Base-by-base conservation (phyloP, 176 grass and related monocot genomes). In the Phragmites australis region DNA sequence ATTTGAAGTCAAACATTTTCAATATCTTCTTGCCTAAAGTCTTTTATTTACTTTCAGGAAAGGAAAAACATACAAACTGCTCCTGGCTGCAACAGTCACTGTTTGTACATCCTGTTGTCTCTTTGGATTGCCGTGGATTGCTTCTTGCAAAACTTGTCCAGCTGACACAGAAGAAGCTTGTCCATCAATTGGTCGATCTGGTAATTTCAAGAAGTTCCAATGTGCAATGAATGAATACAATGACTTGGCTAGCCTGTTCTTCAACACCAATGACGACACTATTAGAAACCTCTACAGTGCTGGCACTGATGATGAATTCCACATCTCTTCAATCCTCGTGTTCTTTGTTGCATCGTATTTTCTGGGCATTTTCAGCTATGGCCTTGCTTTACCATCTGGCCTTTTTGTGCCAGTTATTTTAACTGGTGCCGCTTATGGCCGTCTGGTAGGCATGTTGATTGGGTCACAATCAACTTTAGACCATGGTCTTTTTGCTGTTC, bases 341-440 rank as follows among this genome's bases (percentile, higher is more conserved):
- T 97, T 97, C 82, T 94, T 97, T 53, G 10, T 74, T 57, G 77
- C 95, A 6, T 88, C 89, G 0, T 97, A 94, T 82, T 88, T 92
- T 76, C 88, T 97, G 41, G 90, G 95, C n/a, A 94, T 98, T 66
- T 77, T 98, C 64, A 98, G 95, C 81, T 98, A 98, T 86, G 95
- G 95, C 15, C 80, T 98, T 56, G 95, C 88, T 27, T 67, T 85
- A 65, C 95, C 95, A 60, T 87, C 95, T 77, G 95, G 95, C 32
- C 92, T 98, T 52, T 97, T 97, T 18, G 81, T 94, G 63, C 95
- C 95, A 9, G 88, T 97, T 72, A 97, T 97, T 85, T 82, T 97
- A 68, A 93, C 95, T 30, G 95, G 95, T 65, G 95, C 95, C 51
- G 85, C 92, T 80, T 97, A 90, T 11, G 95, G 95, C 9, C 87